phyloP scores from a whole-genome alignment of 106 monocot genomes.

The Apostasia ramifera region DNA sequence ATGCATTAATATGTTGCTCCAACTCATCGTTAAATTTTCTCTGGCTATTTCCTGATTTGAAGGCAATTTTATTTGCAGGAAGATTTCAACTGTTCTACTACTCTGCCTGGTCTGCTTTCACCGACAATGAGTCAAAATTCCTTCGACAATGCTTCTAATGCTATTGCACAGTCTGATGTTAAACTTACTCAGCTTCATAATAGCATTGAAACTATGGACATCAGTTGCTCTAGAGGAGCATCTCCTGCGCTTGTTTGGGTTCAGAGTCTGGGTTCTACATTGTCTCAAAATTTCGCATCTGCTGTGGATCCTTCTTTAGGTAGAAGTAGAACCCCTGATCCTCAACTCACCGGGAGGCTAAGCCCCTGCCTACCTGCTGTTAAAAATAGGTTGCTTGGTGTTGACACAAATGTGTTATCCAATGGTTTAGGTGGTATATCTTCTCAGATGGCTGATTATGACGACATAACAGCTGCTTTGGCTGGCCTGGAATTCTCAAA shows the following conservation, averaged over 20 bases:
- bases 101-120: slow-evolving; percentile 25
- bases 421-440: slow-evolving; percentile 24
- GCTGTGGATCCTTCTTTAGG: slow-evolving; percentile 19
- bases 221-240: slow-evolving; percentile 18
- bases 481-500: slow-evolving; percentile 40
- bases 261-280: slow-evolving; percentile 50
- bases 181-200: slow-evolving; percentile 17
- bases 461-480: slow-evolving; percentile 48
- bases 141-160: slow-evolving; percentile 28
- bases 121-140: slow-evolving; percentile 25
- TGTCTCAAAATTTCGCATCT: slow-evolving; percentile 41
- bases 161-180: slow-evolving; percentile 11
- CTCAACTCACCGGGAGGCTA: slow-evolving; percentile 28
- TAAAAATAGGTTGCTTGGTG: slow-evolving; percentile 14
- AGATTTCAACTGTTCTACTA: slow-evolving; percentile 25
- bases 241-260: slow-evolving; percentile 34
- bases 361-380: slow-evolving; percentile 23
- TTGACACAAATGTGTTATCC: slow-evolving; percentile 11
- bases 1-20: too few relatives aligned
- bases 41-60: too few relatives aligned
- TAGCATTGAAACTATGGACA: slow-evolving; percentile 16
- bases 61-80: slow-evolving; percentile 29
- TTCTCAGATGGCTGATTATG: slow-evolving; percentile 20
- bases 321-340: slow-evolving; percentile 48
- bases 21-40: too few relatives aligned